Conservation (phyloP, 768 basidiomycete species). For the Bullera alba region DNA sequence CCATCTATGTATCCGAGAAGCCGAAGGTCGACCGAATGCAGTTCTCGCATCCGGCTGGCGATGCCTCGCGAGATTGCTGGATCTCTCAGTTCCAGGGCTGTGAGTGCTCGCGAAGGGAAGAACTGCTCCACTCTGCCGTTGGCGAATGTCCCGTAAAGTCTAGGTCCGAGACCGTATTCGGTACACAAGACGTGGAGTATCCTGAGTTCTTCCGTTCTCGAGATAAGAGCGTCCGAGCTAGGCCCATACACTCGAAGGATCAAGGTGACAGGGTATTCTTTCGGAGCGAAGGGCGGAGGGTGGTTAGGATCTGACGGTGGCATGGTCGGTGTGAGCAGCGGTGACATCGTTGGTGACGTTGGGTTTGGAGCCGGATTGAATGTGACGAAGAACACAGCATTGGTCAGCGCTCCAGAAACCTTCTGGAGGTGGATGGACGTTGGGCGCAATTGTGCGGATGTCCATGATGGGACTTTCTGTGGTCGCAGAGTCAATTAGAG, state of each 20-base stretch:
- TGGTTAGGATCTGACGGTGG: conserved; percentile 43
- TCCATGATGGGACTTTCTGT: conserved; percentile 44
- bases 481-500: conserved; percentile 1
- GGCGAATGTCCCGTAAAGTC: conserved; percentile 86
- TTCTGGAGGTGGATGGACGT: conserved; percentile 58
- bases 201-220: conserved; percentile 75
- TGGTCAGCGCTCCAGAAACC: conserved; percentile 87
- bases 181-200: conserved; percentile 85
- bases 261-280: conserved; percentile 53
- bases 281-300: conserved; percentile 48
- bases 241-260: conserved; percentile 88
- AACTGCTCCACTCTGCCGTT: conserved; percentile 96
- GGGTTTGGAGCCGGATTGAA: conserved; percentile 48
- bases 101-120: conserved; percentile 78
- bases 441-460: conserved; percentile 28
- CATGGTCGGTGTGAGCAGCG: conserved; percentile 27
- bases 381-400: conserved; percentile 93
- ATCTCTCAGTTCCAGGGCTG: conserved; percentile 68
- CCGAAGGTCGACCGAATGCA: conserved; percentile 82
- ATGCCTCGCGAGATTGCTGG: conserved; percentile 73
- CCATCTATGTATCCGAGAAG: conserved; percentile 49
- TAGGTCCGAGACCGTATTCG: conserved; percentile 77
- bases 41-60: conserved; percentile 88
- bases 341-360: conserved; percentile 35
- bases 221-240: conserved; percentile 77